Conservation (phyloP, 345 rosid species). For the Psidium guajava region DNA sequence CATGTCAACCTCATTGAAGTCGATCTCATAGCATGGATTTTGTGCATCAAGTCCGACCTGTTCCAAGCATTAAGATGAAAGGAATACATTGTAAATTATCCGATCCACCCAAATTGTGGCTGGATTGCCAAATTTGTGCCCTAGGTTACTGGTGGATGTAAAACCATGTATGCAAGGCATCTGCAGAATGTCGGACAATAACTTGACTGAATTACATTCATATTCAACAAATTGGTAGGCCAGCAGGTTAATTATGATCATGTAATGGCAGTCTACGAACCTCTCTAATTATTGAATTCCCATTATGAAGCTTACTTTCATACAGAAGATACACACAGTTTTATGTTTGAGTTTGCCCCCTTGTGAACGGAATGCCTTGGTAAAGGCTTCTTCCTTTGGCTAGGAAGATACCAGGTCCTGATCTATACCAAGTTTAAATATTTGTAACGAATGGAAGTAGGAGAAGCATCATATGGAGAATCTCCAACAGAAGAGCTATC, state of each 20-base stretch:
- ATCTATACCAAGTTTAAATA: not conserved
- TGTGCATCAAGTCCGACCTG: constrained; percentile 49
- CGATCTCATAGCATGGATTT: constrained; percentile 34
- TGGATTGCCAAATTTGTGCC: not conserved
- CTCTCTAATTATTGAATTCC: not conserved
- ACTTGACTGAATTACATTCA: not conserved
- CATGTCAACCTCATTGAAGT: constrained; percentile 31
- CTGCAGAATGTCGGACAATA: not conserved
- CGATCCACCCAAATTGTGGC: not conserved
- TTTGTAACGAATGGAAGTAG: not conserved
- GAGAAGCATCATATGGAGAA: not conserved
- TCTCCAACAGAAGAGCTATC: not conserved
- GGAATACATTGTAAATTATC: not conserved
- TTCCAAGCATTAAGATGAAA: constrained; percentile 1
- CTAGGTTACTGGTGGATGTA: not conserved
- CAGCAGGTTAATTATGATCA: not conserved
- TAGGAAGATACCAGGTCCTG: not conserved
- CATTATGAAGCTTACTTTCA: not conserved
- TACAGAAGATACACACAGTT: not conserved
- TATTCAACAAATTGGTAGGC: not conserved
- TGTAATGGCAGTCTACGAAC: not conserved
- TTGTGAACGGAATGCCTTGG: not conserved
- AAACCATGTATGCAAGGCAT: not conserved
- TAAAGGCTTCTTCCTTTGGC: not conserved
- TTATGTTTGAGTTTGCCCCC: not conserved